Conservation (phyloP, 352 stramenopile genomes). For the Globisporangium rhizosaccharum region DNA sequence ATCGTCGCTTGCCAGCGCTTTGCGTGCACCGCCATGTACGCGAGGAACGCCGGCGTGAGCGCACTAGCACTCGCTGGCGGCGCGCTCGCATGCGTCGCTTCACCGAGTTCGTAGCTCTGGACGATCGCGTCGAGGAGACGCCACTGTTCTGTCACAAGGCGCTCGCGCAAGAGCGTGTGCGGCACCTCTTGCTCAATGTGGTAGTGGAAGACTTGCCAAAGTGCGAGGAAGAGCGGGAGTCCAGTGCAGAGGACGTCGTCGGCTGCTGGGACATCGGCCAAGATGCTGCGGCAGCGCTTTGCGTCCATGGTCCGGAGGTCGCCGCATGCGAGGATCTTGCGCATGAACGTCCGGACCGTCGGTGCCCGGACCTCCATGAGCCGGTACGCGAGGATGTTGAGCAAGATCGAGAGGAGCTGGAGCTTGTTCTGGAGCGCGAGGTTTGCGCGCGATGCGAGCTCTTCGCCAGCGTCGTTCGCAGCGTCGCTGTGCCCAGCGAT, state of each 20-base stretch:
- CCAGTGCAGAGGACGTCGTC: conserved; percentile 68
- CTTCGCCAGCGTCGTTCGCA: not conserved
- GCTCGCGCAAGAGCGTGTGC: conserved; percentile 46
- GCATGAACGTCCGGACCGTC: conserved; percentile 51
- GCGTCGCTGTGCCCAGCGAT: conserved; percentile 26
- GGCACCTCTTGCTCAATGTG: conserved; percentile 81
- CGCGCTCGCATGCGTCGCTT: conserved; percentile 2
- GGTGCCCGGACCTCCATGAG: conserved; percentile 58
- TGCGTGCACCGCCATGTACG: conserved; percentile 60
- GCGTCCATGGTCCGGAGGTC: conserved; percentile 24
- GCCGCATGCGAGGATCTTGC: conserved; percentile 27
- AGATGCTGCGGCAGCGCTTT: conserved; percentile 36
- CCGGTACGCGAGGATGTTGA: conserved; percentile 80
- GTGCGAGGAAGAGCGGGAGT: conserved; percentile 65
- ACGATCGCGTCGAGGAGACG: conserved; percentile 55
- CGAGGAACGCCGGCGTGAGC: conserved; percentile 34
- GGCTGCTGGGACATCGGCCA: conserved; percentile 40
- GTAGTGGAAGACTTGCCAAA: conserved; percentile 83
- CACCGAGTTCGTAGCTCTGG: conserved; percentile 48
- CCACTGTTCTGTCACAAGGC: conserved; percentile 57
- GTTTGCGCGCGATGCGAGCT: conserved; percentile 45
- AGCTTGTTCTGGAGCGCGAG: conserved; percentile 81
- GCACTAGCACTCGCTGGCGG: conserved; percentile 4
- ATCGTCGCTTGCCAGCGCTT: conserved; percentile 82
- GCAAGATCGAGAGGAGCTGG: conserved; percentile 72